Evolutionary conservation across 208 protist species (phyloP).

Genomic region (Acanthamoeba triangularis): DNA sequence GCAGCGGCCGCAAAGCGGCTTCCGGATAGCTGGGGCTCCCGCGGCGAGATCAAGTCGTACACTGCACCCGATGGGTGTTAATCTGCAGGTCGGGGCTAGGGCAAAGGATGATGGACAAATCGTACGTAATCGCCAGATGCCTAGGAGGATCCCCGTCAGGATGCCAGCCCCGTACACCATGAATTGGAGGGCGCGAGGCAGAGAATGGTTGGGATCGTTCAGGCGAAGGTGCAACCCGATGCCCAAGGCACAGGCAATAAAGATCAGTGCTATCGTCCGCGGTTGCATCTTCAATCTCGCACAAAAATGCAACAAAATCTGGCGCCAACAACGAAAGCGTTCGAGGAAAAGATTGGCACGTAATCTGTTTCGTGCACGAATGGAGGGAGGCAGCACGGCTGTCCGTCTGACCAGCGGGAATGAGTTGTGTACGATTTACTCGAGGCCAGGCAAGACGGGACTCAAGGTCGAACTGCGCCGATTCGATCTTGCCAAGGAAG

Average conservation of each 20-base stretch:
- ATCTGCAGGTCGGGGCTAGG: neutral
- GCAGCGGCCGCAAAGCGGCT: slow-evolving; percentile 65
- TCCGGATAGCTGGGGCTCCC: slow-evolving; percentile 2
- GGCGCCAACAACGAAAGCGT: neutral
- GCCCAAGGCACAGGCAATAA: neutral
- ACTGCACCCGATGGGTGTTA: neutral
- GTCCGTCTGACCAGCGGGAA: neutral
- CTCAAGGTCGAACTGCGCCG: slow-evolving; percentile 24
- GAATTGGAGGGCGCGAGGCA: neutral
- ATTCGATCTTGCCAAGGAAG: slow-evolving; percentile 1
- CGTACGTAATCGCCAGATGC: neutral
- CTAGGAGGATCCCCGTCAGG: neutral
- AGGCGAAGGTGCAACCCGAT: neutral
- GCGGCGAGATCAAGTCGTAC: neutral
- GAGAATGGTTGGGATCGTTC: neutral
- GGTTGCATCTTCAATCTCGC: neutral
- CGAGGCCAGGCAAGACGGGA: slow-evolving; percentile 4
- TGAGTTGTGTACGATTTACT: neutral
- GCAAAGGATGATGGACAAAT: neutral
- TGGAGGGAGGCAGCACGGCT: neutral
- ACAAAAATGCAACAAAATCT: neutral
- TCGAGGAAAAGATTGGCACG: slow-evolving; percentile 6
- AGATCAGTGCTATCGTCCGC: neutral
- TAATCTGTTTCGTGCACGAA: neutral
- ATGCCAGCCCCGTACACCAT: neutral